phyloP scores from a whole-genome alignment of 495 filamentous ascomycete species.

The Hapsidospora chrysogenum region DNA sequence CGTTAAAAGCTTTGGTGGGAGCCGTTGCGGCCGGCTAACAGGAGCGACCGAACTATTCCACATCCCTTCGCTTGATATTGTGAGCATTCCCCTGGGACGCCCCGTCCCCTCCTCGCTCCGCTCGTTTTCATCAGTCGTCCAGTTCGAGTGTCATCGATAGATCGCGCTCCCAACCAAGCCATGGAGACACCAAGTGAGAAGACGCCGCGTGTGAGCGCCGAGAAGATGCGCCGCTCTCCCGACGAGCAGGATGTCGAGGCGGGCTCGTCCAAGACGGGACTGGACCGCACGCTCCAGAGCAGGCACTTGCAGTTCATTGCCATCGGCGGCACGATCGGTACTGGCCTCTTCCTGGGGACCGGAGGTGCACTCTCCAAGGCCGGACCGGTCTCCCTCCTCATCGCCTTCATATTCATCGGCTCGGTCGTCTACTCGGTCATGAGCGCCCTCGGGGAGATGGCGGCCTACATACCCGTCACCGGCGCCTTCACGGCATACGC shows the following conservation, averaged over 20 bases:
- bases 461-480: constrained; percentile 55
- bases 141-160: too few relatives aligned
- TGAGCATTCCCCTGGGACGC: too few relatives aligned
- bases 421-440: constrained; percentile 45
- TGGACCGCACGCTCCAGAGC: constrained; percentile 18
- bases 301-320: constrained; percentile 47
- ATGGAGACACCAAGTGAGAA: too few relatives aligned
- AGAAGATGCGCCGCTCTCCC: not conserved
- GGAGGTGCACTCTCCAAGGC: constrained; percentile 42
- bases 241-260: constrained; percentile 11
- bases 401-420: constrained; percentile 56
- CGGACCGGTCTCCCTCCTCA: constrained; percentile 49
- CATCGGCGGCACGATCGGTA: constrained; percentile 57
- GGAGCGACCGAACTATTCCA: too few relatives aligned
- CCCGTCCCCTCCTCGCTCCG: too few relatives aligned
- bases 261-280: constrained; percentile 7
- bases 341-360: constrained; percentile 58
- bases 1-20: too few relatives aligned
- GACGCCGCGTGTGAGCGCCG: constrained; percentile 1
- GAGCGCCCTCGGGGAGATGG: constrained; percentile 49
- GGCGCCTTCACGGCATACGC: constrained; percentile 64
- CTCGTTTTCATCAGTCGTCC: too few relatives aligned
- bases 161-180: too few relatives aligned
- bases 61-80: too few relatives aligned
- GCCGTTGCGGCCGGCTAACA: too few relatives aligned